Percentiles rank a stretch among this genome's conserved stretches.
These are phyloP conservation scores for Penicillium crustosum DNA, from an alignment of 2,329 filamentous ascomycete genomes.

Conservation along the genomic window DNA sequence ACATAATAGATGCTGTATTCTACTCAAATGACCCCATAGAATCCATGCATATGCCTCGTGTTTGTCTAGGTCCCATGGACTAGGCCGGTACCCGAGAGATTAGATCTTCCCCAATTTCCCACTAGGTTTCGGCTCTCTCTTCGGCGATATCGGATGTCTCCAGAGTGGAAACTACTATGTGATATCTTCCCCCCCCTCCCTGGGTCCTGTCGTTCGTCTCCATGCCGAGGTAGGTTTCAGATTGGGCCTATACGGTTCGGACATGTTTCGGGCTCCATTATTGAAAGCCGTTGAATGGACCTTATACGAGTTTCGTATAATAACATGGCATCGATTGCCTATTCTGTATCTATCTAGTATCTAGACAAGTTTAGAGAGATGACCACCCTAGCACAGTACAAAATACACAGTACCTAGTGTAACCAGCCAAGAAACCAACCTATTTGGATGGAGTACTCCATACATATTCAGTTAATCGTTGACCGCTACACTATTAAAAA, in stretches of 20 bases:
- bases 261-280: neutral
- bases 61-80: neutral
- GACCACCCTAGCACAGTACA: neutral
- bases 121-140: neutral
- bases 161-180: neutral
- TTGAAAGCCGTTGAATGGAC: neutral
- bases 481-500: neutral
- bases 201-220: neutral
- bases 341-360: neutral
- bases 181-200: too few species aligned
- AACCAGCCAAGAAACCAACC: neutral
- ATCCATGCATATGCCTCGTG: neutral
- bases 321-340: neutral
- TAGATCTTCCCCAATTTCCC: slow-evolving; percentile 3
- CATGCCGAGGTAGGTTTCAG: neutral
- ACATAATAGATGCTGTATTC: neutral
- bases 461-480: neutral
- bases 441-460: too few species aligned
- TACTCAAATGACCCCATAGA: neutral
- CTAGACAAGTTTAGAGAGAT: neutral
- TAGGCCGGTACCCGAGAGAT: slow-evolving; percentile 5
- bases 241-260: neutral
- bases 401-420: neutral
- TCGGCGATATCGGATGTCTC: slow-evolving; percentile 7
- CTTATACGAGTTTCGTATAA: neutral